Conservation (phyloP, 2,329 filamentous ascomycete genomes). For the Proliferodiscus dingleyae region DNA sequence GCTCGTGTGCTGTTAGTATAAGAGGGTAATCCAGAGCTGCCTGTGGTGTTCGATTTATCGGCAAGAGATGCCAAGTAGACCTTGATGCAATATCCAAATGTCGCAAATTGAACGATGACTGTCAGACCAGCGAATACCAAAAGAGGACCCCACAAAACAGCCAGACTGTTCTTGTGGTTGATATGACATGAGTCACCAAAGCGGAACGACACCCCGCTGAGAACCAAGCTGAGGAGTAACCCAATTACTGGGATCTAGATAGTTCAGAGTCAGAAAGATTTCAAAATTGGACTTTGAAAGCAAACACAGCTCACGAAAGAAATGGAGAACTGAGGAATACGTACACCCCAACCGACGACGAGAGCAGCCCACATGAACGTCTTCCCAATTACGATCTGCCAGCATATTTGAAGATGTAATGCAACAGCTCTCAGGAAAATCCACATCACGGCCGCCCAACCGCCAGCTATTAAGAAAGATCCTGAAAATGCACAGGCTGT, state of each 20-base stretch:
- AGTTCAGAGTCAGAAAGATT: not conserved
- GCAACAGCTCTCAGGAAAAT: conserved; percentile 85
- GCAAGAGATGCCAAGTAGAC: conserved; percentile 83
- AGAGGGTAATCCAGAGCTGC: conserved; percentile 67
- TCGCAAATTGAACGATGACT: conserved; percentile 75
- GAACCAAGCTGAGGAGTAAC: conserved; percentile 68
- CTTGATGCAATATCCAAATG: conserved; percentile 89
- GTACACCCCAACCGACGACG: conserved; percentile 77
- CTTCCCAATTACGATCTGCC: conserved; percentile 84
- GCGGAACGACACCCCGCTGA: conserved; percentile 90
- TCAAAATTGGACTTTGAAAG: not conserved
- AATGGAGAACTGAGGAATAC: too few relatives aligned
- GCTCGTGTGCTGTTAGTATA: conserved; percentile 68
- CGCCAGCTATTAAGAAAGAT: conserved; percentile 78
- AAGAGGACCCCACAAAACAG: conserved; percentile 86
- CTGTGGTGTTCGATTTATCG: conserved; percentile 66
- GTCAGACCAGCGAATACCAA: conserved; percentile 72
- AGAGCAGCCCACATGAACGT: conserved; percentile 87
- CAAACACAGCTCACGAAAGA: not conserved
- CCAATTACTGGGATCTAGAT: conserved; percentile 42
- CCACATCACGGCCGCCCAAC: conserved; percentile 82
- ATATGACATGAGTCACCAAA: conserved; percentile 91
- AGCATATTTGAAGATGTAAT: conserved; percentile 95
- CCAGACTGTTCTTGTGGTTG: conserved; percentile 79
- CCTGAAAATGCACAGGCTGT: conserved; percentile 84